Evolutionary conservation across 257 asterid species (phyloP).

Genomic region (Vinca minor): DNA sequence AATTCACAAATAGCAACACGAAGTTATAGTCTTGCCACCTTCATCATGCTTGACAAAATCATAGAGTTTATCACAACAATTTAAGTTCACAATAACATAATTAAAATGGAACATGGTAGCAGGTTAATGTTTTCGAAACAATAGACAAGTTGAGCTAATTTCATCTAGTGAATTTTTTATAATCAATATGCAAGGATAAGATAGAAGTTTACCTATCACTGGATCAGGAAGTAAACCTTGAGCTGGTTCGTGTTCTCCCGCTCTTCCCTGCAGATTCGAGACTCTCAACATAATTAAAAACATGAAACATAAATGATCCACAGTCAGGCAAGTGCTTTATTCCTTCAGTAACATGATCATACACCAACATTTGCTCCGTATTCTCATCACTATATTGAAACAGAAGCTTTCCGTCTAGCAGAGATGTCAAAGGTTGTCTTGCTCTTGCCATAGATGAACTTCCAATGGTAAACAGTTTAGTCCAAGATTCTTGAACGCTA

Average conservation of each 20-base stretch:
- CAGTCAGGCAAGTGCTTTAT: background rate
- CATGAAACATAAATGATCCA: background rate
- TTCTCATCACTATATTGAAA: background rate
- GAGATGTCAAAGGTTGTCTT: background rate
- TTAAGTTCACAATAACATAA: no score
- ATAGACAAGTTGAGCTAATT: background rate
- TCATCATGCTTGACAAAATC: no score
- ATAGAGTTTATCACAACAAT: no score
- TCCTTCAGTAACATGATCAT: background rate
- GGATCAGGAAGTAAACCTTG: background rate
- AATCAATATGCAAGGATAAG: background rate
- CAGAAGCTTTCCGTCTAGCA: background rate
- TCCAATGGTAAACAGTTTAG: background rate
- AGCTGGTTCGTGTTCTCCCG: background rate
- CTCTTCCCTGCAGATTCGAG: background rate
- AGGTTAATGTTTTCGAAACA: no score
- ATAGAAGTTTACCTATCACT: background rate
- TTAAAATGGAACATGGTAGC: background rate
- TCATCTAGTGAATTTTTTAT: no score
- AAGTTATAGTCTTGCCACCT: background rate
- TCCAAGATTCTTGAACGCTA: constrained; percentile 1
- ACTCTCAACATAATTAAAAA: constrained; percentile 6
- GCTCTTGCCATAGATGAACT: background rate
- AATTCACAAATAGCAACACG: background rate
- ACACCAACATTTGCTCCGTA: background rate